Evolutionary conservation across 1,284 basidiomycete genomes (phyloP).

Genomic region (Puccinia horiana): DNA sequence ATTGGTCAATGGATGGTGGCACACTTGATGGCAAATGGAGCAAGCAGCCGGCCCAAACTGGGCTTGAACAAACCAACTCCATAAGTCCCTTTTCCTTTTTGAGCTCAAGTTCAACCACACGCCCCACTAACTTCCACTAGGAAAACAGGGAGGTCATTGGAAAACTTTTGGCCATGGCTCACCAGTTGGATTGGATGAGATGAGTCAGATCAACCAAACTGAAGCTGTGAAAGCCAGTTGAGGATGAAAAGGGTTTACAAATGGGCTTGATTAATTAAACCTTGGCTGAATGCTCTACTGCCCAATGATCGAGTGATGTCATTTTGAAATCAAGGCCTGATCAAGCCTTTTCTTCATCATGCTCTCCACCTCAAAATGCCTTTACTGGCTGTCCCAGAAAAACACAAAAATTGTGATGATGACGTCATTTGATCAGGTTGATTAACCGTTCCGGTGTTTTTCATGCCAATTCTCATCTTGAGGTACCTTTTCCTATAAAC

Average conservation of each 20-base stretch:
- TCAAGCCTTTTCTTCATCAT: background rate
- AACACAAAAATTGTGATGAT: background rate
- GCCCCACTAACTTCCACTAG: no score
- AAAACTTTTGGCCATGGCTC: background rate
- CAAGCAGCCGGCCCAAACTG: background rate
- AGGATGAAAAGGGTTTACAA: background rate
- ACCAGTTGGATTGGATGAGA: background rate
- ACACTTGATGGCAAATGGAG: no score
- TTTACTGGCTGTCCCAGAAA: background rate
- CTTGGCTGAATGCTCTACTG: background rate
- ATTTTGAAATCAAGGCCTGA: background rate
- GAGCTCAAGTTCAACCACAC: no score
- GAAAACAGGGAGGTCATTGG: no score
- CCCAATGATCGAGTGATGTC: constrained; percentile 1
- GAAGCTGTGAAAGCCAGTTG: background rate
- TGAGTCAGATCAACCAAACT: no score
- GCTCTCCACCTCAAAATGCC: background rate
- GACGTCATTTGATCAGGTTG: background rate
- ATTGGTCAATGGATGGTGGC: background rate
- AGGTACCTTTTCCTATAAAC: background rate
- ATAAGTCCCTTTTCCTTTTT: no score
- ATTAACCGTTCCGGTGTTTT: background rate
- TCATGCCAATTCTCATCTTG: background rate
- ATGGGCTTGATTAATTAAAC: constrained; percentile 5
- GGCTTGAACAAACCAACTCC: background rate